These are phyloP conservation scores for Cenchrus fungigraminus DNA, from an alignment of 176 grass and related monocot genomes.

Conservation along the genomic window DNA sequence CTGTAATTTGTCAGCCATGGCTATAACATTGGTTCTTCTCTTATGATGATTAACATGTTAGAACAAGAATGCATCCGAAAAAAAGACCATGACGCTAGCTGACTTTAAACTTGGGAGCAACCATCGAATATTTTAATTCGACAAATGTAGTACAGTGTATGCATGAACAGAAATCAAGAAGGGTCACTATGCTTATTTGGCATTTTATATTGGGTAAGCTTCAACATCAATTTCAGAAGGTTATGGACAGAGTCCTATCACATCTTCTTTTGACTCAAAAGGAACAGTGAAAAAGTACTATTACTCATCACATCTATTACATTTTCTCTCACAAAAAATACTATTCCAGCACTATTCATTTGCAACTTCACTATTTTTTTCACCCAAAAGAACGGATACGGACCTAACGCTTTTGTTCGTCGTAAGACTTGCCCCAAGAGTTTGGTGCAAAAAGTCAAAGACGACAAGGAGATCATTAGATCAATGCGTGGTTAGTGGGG, in stretches of 20 bases:
- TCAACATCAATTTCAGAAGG: not conserved
- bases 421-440: not conserved
- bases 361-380: no score
- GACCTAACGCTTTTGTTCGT: not conserved
- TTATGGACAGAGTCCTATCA: not conserved
- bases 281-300: no score
- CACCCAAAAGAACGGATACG: no score
- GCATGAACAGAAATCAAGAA: not conserved
- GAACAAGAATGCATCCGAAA: no score
- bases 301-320: no score
- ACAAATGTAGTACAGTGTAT: not conserved
- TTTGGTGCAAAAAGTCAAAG: slow-evolving; percentile 24
- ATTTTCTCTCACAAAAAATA: no score
- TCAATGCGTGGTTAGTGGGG: not conserved
- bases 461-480: not conserved
- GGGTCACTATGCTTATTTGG: not conserved
- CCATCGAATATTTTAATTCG: not conserved
- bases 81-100: not conserved
- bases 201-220: not conserved
- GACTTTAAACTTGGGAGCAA: not conserved
- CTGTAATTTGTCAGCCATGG: not conserved
- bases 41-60: no score
- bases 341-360: no score
- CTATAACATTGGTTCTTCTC: not conserved
- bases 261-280: no score